Evolutionary conservation across 805 yeast genomes (phyloP), one percentile per base, ranked within the genome.

Genomic region (Maudiozyma saulgeensis): DNA sequence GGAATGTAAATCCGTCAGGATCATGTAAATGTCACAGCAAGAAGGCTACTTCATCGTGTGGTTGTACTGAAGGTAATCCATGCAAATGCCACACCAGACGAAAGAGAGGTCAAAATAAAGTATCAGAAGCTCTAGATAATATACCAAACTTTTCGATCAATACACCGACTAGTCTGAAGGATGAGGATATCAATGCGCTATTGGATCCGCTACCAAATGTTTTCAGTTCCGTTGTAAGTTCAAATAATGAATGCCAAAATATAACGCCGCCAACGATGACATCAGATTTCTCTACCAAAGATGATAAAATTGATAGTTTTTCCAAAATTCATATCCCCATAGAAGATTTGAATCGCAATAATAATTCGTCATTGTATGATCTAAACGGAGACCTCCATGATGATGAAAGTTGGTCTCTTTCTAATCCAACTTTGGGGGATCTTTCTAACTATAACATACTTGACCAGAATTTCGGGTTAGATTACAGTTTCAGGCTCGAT

Each of bases 1-100:
- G 81, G 56, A 81, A 83, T 59, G 69, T 79, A 2, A 95, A 87
- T 61, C 68, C 76, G 0, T 60, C 72, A 1, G 56, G 56, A 8
- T 43, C 50, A 9, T 56, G 57, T 32, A 15, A 41, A 21, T 54
- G 57, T 47, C 50, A 41, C 4, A 50, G 46, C 26, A 28, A 39
- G 4, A 41, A 46, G 3, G 47, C 42, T 13, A 13, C 44, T n/a
- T 18, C 16, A 16, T 18, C 41, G 32, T 41, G 52, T 42, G 35
- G 46, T 15, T 45, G 46, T 25, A 9, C 25, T 6, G 13, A 34
- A 3, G 56, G 56, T 23, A 46, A 43, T 2, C 42, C 47, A 3
- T 54, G 57, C 34, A 52, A 37, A 41, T 54, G 57, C 28, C 56
- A 52, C 45, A 16, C 44, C 32, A 51, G 47, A 39, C 49, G 53